Evolutionary conservation across 176 grass and related monocot species (phyloP).

Genomic region (Oryza meyeriana): DNA sequence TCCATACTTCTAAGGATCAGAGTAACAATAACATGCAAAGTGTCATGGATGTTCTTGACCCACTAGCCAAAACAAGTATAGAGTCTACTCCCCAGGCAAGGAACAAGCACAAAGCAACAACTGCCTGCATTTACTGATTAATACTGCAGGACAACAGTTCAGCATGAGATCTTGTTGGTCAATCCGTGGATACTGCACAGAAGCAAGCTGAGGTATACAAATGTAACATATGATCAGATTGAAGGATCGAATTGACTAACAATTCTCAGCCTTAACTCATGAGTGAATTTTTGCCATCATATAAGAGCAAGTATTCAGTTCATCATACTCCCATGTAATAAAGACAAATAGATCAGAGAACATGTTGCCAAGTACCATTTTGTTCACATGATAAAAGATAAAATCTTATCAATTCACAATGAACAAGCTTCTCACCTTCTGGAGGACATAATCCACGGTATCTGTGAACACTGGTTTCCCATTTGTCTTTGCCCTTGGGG

Average conservation of each 20-base stretch:
- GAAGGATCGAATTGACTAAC: conserved; percentile 1
- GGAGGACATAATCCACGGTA: conserved; percentile 61
- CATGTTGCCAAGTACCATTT: background rate
- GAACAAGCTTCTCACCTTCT: conserved; percentile 60
- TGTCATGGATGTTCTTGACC: background rate
- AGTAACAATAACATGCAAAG: conserved; percentile 19
- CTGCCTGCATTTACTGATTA: background rate
- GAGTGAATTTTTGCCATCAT: conserved; percentile 9
- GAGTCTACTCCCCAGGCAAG: background rate
- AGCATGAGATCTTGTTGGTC: conserved; percentile 2
- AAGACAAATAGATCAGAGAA: conserved; percentile 2
- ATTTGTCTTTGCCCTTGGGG: conserved; percentile 40
- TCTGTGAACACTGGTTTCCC: conserved; percentile 45
- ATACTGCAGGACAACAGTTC: background rate
- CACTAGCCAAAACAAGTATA: conserved; percentile 12
- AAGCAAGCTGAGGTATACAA: background rate
- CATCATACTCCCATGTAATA: background rate
- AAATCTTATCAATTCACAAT: conserved; percentile 18
- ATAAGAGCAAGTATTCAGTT: conserved; percentile 4
- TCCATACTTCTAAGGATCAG: conserved; percentile 20
- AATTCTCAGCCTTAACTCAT: conserved; percentile 3
- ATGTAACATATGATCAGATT: conserved; percentile 4
- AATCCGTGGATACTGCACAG: background rate
- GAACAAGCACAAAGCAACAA: conserved; percentile 10
- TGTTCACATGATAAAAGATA: conserved; percentile 10